phyloP scores from a whole-genome alignment of 2,329 filamentous ascomycete genomes.

The Cryphonectria nitschkei region DNA sequence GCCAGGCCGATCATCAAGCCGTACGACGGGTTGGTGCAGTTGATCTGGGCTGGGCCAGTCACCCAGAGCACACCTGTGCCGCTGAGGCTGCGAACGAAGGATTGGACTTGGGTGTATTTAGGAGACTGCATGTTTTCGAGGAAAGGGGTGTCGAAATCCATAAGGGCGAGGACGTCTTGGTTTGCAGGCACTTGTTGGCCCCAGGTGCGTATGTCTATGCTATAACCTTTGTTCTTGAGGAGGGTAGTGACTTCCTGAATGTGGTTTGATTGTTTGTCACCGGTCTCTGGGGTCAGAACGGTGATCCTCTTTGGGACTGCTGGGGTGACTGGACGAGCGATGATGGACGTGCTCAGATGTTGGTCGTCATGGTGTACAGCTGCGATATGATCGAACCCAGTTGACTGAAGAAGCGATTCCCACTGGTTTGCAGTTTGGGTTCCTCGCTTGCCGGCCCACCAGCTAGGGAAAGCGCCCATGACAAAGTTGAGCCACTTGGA shows the following conservation, averaged over 20 bases:
- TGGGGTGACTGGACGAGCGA: constrained; percentile 26
- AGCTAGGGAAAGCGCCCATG: constrained; percentile 19
- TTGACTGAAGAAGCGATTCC: not conserved
- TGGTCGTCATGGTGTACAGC: not conserved
- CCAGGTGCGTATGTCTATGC: not conserved
- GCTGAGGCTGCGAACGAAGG: not conserved
- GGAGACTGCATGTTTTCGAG: not conserved
- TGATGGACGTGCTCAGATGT: not conserved
- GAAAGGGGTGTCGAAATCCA: not conserved
- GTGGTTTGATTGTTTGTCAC: not conserved
- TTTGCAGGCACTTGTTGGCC: not conserved
- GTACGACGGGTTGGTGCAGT: constrained; percentile 3
- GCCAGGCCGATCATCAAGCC: constrained; percentile 5
- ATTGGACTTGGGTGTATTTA: not conserved
- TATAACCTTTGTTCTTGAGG: not conserved
- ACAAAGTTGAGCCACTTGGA: constrained; percentile 19
- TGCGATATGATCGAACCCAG: not conserved
- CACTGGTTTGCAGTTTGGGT: not conserved
- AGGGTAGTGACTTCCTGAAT: not conserved
- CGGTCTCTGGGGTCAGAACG: not conserved
- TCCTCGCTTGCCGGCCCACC: constrained; percentile 18
- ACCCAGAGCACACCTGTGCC: constrained; percentile 10
- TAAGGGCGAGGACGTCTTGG: not conserved
- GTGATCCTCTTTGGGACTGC: not conserved
- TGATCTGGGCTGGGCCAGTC: constrained; percentile 1